Conservation (phyloP, 345 rosid species). For the Euclidium syriacum region DNA sequence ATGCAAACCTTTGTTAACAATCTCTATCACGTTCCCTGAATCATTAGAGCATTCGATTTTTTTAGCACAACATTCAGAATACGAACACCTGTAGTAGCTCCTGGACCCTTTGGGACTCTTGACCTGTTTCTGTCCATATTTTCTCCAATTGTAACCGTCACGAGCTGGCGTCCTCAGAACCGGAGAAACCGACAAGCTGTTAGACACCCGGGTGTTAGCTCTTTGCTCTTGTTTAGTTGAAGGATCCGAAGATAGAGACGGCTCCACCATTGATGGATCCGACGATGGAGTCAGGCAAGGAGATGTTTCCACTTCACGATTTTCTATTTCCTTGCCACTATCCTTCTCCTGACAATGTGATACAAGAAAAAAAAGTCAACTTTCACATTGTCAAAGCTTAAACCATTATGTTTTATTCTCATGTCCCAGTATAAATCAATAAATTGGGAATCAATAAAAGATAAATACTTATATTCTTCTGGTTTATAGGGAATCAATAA, state of each 20-base stretch:
- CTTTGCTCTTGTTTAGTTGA: slow-evolving; percentile 39
- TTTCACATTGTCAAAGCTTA: not conserved
- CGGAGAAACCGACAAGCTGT: slow-evolving; percentile 31
- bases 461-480: too few relatives aligned
- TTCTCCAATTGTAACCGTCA: slow-evolving; percentile 95
- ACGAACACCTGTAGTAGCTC: slow-evolving; percentile 90
- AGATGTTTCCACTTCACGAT: slow-evolving; percentile 34
- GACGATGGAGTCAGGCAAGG: too few relatives aligned
- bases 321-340: slow-evolving; percentile 33
- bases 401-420: not conserved
- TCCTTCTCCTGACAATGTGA: slow-evolving; percentile 14
- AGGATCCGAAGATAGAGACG: slow-evolving; percentile 43
- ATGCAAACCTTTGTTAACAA: slow-evolving; percentile 80
- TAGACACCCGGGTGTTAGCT: slow-evolving; percentile 31
- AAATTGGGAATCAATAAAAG: too few relatives aligned
- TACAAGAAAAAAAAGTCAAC: not conserved
- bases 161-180: slow-evolving; percentile 43
- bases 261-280: slow-evolving; percentile 41
- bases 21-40: slow-evolving; percentile 57
- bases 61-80: slow-evolving; percentile 72
- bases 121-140: slow-evolving; percentile 98
- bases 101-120: slow-evolving; percentile 87
- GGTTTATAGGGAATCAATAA: too few relatives aligned
- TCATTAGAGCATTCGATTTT: slow-evolving; percentile 77
- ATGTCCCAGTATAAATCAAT: not conserved